phyloP scores from a whole-genome alignment of 176 grass and related monocot species.

The Avena insularis region DNA sequence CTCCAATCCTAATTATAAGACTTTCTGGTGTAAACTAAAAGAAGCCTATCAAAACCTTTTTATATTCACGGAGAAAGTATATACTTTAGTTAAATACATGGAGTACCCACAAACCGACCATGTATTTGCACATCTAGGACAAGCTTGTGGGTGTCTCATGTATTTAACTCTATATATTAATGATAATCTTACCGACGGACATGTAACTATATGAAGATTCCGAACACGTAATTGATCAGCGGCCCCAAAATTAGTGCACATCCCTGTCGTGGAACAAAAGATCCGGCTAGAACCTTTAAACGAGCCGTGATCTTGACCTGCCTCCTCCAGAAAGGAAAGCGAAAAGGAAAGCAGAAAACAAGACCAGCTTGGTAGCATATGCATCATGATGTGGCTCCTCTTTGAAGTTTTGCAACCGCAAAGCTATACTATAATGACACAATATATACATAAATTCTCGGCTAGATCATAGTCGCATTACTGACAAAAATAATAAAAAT shows the following conservation, averaged over 20 bases:
- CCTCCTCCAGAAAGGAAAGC: constrained; percentile 55
- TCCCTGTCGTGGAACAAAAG: constrained; percentile 47
- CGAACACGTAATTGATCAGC: background rate
- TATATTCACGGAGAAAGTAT: no score
- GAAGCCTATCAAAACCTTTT: no score
- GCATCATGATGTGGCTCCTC: constrained; percentile 56
- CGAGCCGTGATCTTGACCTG: constrained; percentile 50
- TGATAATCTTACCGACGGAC: no score
- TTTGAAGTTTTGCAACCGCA: constrained; percentile 69
- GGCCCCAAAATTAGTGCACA: constrained; percentile 28
- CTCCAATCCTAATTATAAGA: no score
- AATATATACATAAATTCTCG: background rate
- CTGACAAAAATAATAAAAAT: background rate
- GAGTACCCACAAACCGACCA: no score
- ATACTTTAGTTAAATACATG: no score
- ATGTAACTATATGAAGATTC: background rate
- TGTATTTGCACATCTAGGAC: no score
- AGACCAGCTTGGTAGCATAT: background rate
- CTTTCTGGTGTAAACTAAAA: no score
- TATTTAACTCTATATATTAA: no score
- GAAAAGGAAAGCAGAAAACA: constrained; percentile 1
- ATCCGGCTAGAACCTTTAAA: constrained; percentile 44
- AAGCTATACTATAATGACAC: constrained; percentile 14
- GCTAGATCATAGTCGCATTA: background rate
- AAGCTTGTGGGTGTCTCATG: no score